These are phyloP conservation scores for Ambrosiella beaveri DNA, from an alignment of 2,329 filamentous ascomycete genomes.

Conservation along the genomic window DNA sequence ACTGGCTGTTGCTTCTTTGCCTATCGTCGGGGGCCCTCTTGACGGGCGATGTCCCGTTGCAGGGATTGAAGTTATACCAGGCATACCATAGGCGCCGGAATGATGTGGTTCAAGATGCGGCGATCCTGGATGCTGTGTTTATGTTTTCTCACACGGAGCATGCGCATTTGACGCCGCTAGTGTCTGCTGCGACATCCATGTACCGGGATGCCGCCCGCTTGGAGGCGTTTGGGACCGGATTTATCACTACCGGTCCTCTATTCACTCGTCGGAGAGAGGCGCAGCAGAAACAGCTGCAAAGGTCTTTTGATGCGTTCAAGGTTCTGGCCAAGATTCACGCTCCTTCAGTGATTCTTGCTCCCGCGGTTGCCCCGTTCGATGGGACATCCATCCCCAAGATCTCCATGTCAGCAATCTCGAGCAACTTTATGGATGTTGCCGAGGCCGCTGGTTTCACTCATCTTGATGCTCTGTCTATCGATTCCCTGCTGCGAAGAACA, in stretches of 20 bases:
- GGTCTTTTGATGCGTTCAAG: background rate
- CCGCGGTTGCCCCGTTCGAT: background rate
- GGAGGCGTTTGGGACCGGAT: background rate
- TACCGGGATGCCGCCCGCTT: background rate
- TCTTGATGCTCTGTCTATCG: background rate
- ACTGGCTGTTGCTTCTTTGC: background rate
- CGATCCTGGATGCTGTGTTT: conserved; percentile 1
- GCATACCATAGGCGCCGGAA: background rate
- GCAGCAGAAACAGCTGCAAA: no score
- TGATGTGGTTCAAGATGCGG: background rate
- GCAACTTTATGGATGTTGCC: background rate
- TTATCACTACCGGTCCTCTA: background rate
- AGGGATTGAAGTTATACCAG: background rate
- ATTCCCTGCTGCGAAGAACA: background rate
- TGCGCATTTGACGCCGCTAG: background rate
- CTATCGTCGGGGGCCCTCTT: background rate
- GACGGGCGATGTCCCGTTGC: background rate
- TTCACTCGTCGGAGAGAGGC: background rate
- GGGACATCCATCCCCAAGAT: background rate
- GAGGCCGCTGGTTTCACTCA: background rate
- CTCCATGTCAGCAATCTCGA: background rate
- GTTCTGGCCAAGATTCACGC: background rate
- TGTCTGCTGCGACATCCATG: background rate
- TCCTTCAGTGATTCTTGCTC: background rate
- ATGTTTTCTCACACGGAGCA: background rate